A percentile compares a stretch with the other conserved stretches of the same genome.
Evolutionary conservation across 768 basidiomycete species (phyloP).

Genomic region (Kwoniella dendrophila): DNA sequence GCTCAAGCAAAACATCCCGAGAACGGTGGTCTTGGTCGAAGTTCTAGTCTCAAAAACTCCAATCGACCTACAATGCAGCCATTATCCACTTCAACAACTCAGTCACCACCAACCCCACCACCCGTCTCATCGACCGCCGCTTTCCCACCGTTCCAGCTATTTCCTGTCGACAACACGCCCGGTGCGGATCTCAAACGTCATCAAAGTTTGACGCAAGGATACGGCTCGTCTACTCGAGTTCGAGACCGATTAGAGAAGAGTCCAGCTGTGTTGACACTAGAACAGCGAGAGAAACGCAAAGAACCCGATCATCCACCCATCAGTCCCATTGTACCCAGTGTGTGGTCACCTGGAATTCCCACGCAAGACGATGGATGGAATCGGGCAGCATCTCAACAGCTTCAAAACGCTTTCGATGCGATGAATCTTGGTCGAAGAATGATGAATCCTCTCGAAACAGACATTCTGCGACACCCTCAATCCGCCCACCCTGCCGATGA

Average conservation of each 20-base stretch:
- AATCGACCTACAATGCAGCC: conserved; percentile 17
- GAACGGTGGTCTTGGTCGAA: conserved; percentile 32
- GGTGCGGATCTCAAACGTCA: conserved; percentile 46
- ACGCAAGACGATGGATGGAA: conserved; percentile 43
- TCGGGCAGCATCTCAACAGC: conserved; percentile 34
- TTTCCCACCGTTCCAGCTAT: conserved; percentile 41
- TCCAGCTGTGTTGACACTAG: conserved; percentile 34
- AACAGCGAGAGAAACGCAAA: conserved; percentile 34
- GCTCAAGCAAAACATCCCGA: conserved; percentile 40
- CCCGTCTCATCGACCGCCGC: conserved; percentile 46
- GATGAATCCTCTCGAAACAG: conserved; percentile 27
- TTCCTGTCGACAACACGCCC: background rate
- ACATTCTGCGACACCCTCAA: conserved; percentile 21
- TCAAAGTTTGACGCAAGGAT: conserved; percentile 45
- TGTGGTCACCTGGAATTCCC: conserved; percentile 38
- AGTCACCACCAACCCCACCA: conserved; percentile 40
- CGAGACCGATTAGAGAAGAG: conserved; percentile 40
- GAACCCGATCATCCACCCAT: conserved; percentile 41
- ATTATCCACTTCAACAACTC: conserved; percentile 26
- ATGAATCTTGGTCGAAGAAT: conserved; percentile 46
- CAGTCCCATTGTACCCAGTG: conserved; percentile 43
- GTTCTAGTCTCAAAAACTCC: conserved; percentile 28
- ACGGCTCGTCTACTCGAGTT: conserved; percentile 31
- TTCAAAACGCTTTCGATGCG: conserved; percentile 51
- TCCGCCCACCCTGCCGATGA: conserved; percentile 31